A percentile compares a stretch with the other conserved stretches of the same genome.
phyloP scores from a whole-genome alignment of 306 rosid genomes.

The Dalbergia cultrata region DNA sequence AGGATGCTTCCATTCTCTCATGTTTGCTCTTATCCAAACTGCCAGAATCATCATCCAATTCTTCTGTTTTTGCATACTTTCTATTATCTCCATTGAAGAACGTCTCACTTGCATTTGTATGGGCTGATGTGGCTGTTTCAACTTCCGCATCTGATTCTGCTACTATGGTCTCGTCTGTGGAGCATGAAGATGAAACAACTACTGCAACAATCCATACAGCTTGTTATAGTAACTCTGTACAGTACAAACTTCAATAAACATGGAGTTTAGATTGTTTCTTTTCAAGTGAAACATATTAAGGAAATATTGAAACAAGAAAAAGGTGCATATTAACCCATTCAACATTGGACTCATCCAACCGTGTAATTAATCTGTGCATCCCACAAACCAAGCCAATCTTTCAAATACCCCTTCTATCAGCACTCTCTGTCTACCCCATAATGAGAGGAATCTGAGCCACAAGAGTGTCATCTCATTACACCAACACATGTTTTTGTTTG shows the following conservation, averaged over 20 bases:
- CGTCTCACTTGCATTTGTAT: slow-evolving; percentile 49
- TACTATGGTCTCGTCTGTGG: slow-evolving; percentile 88
- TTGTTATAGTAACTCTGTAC: slow-evolving; percentile 21
- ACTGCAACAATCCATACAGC: slow-evolving; percentile 63
- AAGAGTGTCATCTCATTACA: slow-evolving; percentile 10
- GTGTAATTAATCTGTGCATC: slow-evolving; percentile 11
- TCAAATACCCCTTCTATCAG: slow-evolving; percentile 18
- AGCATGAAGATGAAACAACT: slow-evolving; percentile 84
- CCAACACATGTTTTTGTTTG: background rate
- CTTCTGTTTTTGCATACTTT: slow-evolving; percentile 41
- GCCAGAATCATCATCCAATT: slow-evolving; percentile 40
- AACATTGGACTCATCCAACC: background rate
- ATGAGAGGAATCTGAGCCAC: slow-evolving; percentile 8
- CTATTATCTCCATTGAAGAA: slow-evolving; percentile 40
- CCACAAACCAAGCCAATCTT: slow-evolving; percentile 35
- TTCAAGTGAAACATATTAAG: slow-evolving; percentile 14
- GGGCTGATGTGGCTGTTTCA: slow-evolving; percentile 71
- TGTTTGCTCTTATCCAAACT: slow-evolving; percentile 31
- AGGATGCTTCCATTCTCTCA: slow-evolving; percentile 39
- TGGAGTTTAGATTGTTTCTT: slow-evolving; percentile 13
- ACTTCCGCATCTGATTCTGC: slow-evolving; percentile 86
- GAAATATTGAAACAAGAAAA: slow-evolving; percentile 15
- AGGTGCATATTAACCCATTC: background rate
- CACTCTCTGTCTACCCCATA: slow-evolving; percentile 5
- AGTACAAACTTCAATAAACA: slow-evolving; percentile 17